Base-by-base conservation (phyloP, 306 rosid genomes). In the Inga leiocalycina region DNA sequence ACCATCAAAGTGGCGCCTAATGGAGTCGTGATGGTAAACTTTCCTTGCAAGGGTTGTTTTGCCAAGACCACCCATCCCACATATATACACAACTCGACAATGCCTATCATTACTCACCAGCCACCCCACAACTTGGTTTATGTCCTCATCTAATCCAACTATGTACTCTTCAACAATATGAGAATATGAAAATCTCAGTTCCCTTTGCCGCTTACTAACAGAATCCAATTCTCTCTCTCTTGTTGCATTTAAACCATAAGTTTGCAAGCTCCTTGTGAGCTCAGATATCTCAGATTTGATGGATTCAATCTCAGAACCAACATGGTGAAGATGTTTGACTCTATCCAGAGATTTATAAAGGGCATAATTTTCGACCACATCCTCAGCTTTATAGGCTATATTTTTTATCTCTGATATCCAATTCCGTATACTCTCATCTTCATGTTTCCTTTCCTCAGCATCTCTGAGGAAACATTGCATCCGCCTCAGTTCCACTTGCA, bases 61-160 rank as follows among this genome's bases (percentile, higher is more conserved):
- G 0, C 94, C 92, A 16, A 87, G 84, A 48, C 94, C 94, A 2
- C 92, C 94, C 94, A 90, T 85, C 12, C 94, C 94, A 24, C 84
- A 88, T 41, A 90, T 84, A 43, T 80, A 79, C 77, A 85, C 89
- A 15, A 85, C 75, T 69, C 37, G 74, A 44, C 81, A 62, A 14
- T 4, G 15, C 16, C 57, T 76, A 59, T 81, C 84, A 43, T 80
- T 54, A 14, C 67, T 74, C 39, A 87, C 13, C 62, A 90, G 77
- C 84, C 81, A 79, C 35, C 15, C 37, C 8, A 52, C 89, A 48
- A 90, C 84, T 62, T 24, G 46, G 10, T 71, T 9, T 45, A 75
- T 78, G 75, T 84, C 77, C 14, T 74, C 81, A 24, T 90, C 88
- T 43, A 88, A 66, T 6, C 90, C 92, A 66, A 90, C 92, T 17